phyloP scores from a whole-genome alignment of 2,329 filamentous ascomycete species.

The Penicillium sp. region DNA sequence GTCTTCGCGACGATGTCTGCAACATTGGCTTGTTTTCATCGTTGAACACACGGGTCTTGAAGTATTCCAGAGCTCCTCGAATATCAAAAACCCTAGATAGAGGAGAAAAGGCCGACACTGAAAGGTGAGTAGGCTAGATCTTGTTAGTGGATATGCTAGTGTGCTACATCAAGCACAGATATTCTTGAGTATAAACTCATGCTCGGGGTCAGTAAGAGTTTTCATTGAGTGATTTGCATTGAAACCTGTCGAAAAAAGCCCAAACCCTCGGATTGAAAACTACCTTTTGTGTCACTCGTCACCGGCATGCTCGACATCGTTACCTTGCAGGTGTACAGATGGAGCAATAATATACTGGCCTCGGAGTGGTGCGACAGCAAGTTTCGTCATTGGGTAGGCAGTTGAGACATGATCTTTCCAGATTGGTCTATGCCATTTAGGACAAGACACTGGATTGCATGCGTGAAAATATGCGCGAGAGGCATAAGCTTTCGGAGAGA shows the following conservation, averaged over 20 bases:
- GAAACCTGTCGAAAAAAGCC: background rate
- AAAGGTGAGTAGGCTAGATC: background rate
- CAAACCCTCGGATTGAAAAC: slow-evolving; percentile 42
- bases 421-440: background rate
- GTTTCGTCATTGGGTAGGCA: slow-evolving; percentile 30
- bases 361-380: slow-evolving; percentile 27
- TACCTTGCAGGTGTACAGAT: slow-evolving; percentile 32
- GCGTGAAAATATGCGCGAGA: background rate
- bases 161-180: background rate
- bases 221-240: background rate
- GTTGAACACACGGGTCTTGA: slow-evolving; percentile 26
- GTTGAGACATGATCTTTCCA: background rate
- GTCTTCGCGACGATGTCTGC: slow-evolving; percentile 38
- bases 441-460: background rate
- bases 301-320: slow-evolving; percentile 38
- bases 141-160: background rate
- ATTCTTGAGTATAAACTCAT: background rate
- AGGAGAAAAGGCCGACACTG: background rate
- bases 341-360: slow-evolving; percentile 26
- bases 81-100: background rate
- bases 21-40: slow-evolving; percentile 49
- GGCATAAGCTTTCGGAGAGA: background rate
- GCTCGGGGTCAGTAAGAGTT: no score
- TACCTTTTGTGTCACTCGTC: slow-evolving; percentile 39
- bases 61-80: background rate